A percentile compares a stretch with the other conserved stretches of the same genome.
These are phyloP conservation scores for Delitschia confertaspora DNA, from an alignment of 495 filamentous ascomycete species.

Conservation along the genomic window DNA sequence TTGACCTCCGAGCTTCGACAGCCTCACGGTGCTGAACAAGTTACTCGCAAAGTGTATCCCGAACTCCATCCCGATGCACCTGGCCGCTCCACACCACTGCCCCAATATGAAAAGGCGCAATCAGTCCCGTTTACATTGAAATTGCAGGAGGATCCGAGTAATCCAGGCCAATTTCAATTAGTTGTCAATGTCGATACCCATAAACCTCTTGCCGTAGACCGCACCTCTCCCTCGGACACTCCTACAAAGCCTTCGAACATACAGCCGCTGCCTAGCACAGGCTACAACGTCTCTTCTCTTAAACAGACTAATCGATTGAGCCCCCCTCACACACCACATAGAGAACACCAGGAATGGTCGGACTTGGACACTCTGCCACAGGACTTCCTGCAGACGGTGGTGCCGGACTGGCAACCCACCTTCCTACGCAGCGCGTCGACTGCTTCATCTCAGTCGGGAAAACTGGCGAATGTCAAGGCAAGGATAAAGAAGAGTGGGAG, in stretches of 20 bases:
- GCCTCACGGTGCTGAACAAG: too few species aligned
- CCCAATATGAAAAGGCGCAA: conserved; percentile 21
- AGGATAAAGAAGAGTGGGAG: conserved; percentile 28
- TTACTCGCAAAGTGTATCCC: too few species aligned
- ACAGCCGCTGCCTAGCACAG: conserved; percentile 17
- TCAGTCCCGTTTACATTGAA: conserved; percentile 23
- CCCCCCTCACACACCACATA: conserved; percentile 18
- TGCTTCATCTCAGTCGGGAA: conserved; percentile 14
- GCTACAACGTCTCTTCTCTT: conserved; percentile 22
- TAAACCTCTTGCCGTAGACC: conserved; percentile 1
- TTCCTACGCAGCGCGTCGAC: conserved; percentile 17
- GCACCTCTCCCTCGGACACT: background rate
- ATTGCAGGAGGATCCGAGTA: conserved; percentile 24
- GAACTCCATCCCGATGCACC: too few species aligned
- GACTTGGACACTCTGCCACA: conserved; percentile 24
- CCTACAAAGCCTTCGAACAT: conserved; percentile 10
- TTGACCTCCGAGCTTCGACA: too few species aligned
- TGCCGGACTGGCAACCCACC: conserved; percentile 23
- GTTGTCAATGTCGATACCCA: conserved; percentile 23
- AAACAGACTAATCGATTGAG: conserved; percentile 23
- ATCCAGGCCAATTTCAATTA: conserved; percentile 24
- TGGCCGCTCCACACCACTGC: conserved; percentile 18
- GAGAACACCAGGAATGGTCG: conserved; percentile 26
- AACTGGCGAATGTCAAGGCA: conserved; percentile 24
- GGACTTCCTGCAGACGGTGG: conserved; percentile 25